Base-by-base conservation (phyloP, 441 rosid genomes). In the Jatropha multifida region DNA sequence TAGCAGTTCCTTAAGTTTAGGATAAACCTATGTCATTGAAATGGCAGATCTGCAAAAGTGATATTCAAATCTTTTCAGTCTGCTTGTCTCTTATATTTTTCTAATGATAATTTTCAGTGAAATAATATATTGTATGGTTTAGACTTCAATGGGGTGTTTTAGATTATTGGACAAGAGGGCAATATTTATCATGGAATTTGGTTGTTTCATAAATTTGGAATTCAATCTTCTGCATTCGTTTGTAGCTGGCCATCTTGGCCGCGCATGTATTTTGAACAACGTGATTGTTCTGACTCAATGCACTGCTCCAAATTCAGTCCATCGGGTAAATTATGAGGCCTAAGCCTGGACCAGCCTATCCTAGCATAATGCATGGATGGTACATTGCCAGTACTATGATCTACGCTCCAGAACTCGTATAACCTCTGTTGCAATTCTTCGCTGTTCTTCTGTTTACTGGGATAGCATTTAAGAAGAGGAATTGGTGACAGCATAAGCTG, bases 21-120 rank as follows among this genome's bases (percentile, higher is more conserved):
- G 46, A 58, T 74, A 42, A 23, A 40, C 18, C 65, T 7, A 41
- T 51, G 27, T 51, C 26, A 46, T 44, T 12, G 41, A 60, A 58
- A 20, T 56, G 17, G 27, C 18, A 73, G 56, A 68, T 64, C 26
- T 66, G 59, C 69, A 77, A 59, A 64, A 55, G 17, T 26, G 65
- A 51, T 55, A 17, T 41, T 42, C 14, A 17, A 18, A 38, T 40
- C 17, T 23, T 23, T 23, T 23, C 23, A 23, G 23, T n/a, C 18
- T 44, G 26, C 20, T 3, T 66, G 60, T 76, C 7, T 3, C 40
- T 69, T 5, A 61, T 67, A 23, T 23, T 23, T 23, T 23, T 23
- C 23, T 23, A 23, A 23, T 23, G 23, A 23, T 23, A 23, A 23
- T 23, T 23, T 23, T 23, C 23, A 23, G 23, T 23, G 23, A 23